Evolutionary conservation across 352 stramenopile species (phyloP), one percentile per base, ranked within the genome.

Genomic region (Phytophthora sojae): DNA sequence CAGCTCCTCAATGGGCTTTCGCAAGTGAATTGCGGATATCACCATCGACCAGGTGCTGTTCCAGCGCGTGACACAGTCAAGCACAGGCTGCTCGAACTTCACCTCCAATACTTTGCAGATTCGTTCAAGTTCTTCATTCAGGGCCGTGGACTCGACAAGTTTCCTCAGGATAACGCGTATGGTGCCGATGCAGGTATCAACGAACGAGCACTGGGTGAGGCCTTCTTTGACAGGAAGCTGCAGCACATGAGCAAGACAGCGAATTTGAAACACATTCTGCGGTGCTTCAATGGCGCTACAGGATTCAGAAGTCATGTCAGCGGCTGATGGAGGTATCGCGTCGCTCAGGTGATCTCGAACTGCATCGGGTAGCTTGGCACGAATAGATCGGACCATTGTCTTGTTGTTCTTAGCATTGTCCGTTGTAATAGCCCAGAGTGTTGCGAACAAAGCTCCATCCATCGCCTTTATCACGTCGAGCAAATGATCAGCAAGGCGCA

Each of bases 151-250:
- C 3, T 67, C 57, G 1, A 23, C 44, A 2, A 68, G 4, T 17
- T 63, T 67, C 32, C 53, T 66, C 5, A 66, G n/a, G n/a, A 71
- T 47, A 25, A 62, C 57, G 3, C 39, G 57, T n/a, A 66, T 30
- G 1, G 14, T 35, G 7, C 51, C 65, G 14, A 72, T 63, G 26
- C 29, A 37, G 1, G 30, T 51, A 17, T 73, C 52, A 1, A 73
- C 42, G 19, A 39, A 30, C 5, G 14, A 49, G 58, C 44, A 67
- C 23, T 63, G 6, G 5, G 35, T 71, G 21, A 71, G 17, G 1
- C 64, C 57, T 37, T 57, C 57, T 51, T 60, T 73, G 12, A 65
- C 53, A 5, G n/a, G 57, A 15, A 66, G 51, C 51, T 71, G 64
- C 15, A 71, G 64, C 1, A 71, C 57, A 11, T 67, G 57, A 2